Base-by-base conservation (phyloP, 305 asterid genomes). In the Fraxinus ornus region DNA sequence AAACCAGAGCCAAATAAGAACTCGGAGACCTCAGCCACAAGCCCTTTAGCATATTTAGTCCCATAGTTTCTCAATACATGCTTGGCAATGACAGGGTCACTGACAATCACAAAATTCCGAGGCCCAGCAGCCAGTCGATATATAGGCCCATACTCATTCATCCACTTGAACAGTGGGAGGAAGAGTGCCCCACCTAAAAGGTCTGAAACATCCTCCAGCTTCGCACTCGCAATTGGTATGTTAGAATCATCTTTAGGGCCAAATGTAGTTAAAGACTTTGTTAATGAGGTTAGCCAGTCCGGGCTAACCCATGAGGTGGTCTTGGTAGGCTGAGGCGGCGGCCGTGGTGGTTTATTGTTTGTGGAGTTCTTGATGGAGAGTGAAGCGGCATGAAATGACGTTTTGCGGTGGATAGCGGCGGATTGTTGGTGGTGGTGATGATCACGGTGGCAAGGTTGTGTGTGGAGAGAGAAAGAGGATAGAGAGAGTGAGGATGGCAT, bases 1-100 rank as follows among this genome's bases (percentile, higher is more conserved):
- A 95, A 94, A 33, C 98, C 99, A 71, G 98, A 94, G 52, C 99
- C 99, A 83, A 95, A 95, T 91, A 95, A 85, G 88, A 95, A 95
- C 81, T 95, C 94, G 80, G 97, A 94, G 39, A 95, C 99, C 90
- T 95, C 99, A 32, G 93, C 88, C 7, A 93, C 96, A 47, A 95
- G 98, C 13, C 99, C 98, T 84, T 95, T 95, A 28, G 88, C 82
- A 84, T 95, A 95, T 84, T 89, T 95, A 0, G 92, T 89, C 3
- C 99, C 98, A 68, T 94, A 95, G 76, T 92, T 94, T 83, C 92
- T 93, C 60, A 95, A 79, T 0, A 95, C 98, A 72, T 95, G 95
- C 81, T 92, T 95, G 71, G 98, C 98, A 85, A 94, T 91, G 80
- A 94, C 91, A 62, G 97, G 99, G 84, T 95, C 98, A 82, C 97